phyloP scores from a whole-genome alignment of 1,284 basidiomycete species.

The Fistulinella cinereoalba region DNA sequence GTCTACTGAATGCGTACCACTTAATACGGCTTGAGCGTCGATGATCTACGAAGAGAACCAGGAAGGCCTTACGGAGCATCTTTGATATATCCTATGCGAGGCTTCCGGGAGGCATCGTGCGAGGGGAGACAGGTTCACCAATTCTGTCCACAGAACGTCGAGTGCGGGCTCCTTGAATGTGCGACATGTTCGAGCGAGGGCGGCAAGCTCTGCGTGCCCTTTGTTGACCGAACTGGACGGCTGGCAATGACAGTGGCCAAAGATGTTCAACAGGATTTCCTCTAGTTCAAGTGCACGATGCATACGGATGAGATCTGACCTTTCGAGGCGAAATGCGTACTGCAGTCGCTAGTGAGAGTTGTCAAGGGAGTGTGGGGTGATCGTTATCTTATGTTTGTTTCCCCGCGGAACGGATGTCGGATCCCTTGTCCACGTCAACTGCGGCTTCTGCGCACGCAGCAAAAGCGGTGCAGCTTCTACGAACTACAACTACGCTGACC shows the following conservation, averaged over 20 bases:
- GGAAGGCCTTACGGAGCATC: conserved; percentile 6
- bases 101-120: conserved; percentile 22
- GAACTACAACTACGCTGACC: too few species aligned
- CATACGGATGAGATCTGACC: conserved; percentile 6
- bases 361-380: too few species aligned
- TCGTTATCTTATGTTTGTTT: too few species aligned
- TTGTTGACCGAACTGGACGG: not conserved
- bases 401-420: too few species aligned
- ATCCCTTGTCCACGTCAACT: too few species aligned
- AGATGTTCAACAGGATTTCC: conserved; percentile 13
- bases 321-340: not conserved
- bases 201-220: conserved; percentile 14
- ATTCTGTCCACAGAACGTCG: conserved; percentile 24
- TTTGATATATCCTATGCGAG: conserved; percentile 15
- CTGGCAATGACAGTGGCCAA: not conserved
- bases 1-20: conserved; percentile 25
- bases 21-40: conserved; percentile 5
- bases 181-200: conserved; percentile 22
- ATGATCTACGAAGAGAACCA: not conserved
- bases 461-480: too few species aligned
- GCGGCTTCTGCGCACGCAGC: too few species aligned
- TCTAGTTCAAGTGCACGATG: conserved; percentile 22
- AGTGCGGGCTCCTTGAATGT: conserved; percentile 27
- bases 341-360: too few species aligned
- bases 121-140: conserved; percentile 22